These are phyloP conservation scores for Aspergillus baeticus DNA, from an alignment of 495 filamentous ascomycete genomes.

Conservation along the genomic window DNA sequence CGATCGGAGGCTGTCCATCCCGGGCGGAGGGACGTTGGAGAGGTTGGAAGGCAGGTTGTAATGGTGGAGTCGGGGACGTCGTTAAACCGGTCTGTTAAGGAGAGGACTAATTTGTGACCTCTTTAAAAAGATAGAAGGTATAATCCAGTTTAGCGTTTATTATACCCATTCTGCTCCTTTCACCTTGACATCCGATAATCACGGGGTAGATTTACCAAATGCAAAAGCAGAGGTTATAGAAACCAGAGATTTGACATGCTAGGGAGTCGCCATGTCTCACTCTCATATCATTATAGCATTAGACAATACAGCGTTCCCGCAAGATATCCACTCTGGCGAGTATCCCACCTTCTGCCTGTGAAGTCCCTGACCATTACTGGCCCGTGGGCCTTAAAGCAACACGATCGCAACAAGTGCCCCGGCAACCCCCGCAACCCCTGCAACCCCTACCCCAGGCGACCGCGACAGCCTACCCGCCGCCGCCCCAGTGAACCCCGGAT, in stretches of 20 bases:
- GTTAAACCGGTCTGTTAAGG: neutral
- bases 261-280: too few species aligned
- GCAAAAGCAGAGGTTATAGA: too few species aligned
- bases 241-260: too few species aligned
- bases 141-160: neutral
- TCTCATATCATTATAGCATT: too few species aligned
- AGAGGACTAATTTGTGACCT: neutral
- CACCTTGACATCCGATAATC: too few species aligned
- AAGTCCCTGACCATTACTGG: too few species aligned
- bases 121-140: neutral
- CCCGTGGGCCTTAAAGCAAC: neutral
- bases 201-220: too few species aligned
- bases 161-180: too few species aligned
- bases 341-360: too few species aligned
- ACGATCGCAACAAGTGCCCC: neutral
- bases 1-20: neutral
- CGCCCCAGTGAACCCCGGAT: neutral
- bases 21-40: too few species aligned
- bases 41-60: neutral
- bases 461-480: neutral
- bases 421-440: neutral
- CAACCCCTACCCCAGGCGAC: neutral
- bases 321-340: too few species aligned
- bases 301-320: too few species aligned
- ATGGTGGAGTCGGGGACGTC: neutral